Evolutionary conservation across 768 basidiomycete species (phyloP).

Genomic region (Naganishia randhawae): DNA sequence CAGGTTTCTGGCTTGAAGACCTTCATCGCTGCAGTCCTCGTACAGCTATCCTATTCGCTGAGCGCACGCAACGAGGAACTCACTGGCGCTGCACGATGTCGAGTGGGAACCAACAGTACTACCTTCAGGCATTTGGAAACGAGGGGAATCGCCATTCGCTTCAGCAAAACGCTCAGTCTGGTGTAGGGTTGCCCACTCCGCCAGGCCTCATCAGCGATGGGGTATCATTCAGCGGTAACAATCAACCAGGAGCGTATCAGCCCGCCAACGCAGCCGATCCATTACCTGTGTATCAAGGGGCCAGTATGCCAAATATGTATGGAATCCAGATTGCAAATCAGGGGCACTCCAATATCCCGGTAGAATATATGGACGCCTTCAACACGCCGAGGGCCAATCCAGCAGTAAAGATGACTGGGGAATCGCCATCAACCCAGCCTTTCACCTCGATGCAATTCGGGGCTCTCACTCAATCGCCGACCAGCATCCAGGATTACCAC

Average conservation of each 20-base stretch:
- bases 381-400: neutral
- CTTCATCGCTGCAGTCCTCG: neutral
- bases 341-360: neutral
- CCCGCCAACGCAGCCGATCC: neutral
- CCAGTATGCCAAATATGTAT: neutral
- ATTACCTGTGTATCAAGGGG: constrained; percentile 1
- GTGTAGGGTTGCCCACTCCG: neutral
- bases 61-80: neutral
- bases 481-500: neutral
- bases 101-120: constrained; percentile 7
- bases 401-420: neutral
- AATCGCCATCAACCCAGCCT: neutral
- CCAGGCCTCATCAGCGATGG: neutral
- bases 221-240: neutral
- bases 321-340: neutral
- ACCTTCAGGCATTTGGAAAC: neutral
- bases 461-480: neutral
- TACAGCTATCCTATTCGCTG: neutral
- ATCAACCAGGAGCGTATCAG: neutral
- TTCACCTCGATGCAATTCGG: neutral
- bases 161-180: neutral
- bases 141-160: constrained; percentile 10
- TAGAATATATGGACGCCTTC: neutral
- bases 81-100: constrained; percentile 3
- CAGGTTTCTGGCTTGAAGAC: neutral